phyloP scores from a whole-genome alignment of 192 early-diverging fungal genomes.

The Backusella tarrabulga region DNA sequence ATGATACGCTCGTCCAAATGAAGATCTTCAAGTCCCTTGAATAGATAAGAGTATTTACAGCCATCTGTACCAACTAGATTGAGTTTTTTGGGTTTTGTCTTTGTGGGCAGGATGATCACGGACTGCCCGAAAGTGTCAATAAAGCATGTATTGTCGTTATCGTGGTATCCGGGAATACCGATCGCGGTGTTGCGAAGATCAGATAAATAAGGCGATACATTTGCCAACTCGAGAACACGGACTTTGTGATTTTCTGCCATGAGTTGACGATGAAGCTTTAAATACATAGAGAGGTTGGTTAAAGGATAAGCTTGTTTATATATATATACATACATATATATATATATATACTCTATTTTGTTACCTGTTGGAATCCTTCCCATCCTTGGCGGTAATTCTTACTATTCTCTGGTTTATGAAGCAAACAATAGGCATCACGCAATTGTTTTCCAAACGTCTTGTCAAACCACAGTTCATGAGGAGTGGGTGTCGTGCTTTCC shows the following conservation, averaged over 20 bases:
- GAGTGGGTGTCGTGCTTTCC: slow-evolving; percentile 33
- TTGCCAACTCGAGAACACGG: slow-evolving; percentile 50
- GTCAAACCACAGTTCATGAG: slow-evolving; percentile 71
- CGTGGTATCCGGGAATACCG: slow-evolving; percentile 47
- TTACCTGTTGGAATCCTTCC: slow-evolving; percentile 59
- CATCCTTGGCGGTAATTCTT: slow-evolving; percentile 50
- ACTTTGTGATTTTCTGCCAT: slow-evolving; percentile 52
- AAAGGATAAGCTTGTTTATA: neutral
- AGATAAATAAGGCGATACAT: slow-evolving; percentile 62
- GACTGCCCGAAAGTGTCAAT: slow-evolving; percentile 53
- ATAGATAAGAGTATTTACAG: slow-evolving; percentile 64
- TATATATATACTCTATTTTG: neutral
- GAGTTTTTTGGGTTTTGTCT: slow-evolving; percentile 92
- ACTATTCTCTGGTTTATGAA: slow-evolving; percentile 47
- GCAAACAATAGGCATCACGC: slow-evolving; percentile 42
- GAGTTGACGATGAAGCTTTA: slow-evolving; percentile 55
- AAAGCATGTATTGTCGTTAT: slow-evolving; percentile 23
- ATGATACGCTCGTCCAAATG: slow-evolving; percentile 92
- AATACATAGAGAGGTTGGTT: neutral
- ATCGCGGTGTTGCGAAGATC: slow-evolving; percentile 44
- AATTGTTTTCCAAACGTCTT: slow-evolving; percentile 55
- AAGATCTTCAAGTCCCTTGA: slow-evolving; percentile 93
- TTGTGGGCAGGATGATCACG: slow-evolving; percentile 70
- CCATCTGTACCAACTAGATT: slow-evolving; percentile 59
- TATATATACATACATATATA: too few species aligned